phyloP scores from a whole-genome alignment of 352 stramenopile species.

The Globisporangium nunn region DNA sequence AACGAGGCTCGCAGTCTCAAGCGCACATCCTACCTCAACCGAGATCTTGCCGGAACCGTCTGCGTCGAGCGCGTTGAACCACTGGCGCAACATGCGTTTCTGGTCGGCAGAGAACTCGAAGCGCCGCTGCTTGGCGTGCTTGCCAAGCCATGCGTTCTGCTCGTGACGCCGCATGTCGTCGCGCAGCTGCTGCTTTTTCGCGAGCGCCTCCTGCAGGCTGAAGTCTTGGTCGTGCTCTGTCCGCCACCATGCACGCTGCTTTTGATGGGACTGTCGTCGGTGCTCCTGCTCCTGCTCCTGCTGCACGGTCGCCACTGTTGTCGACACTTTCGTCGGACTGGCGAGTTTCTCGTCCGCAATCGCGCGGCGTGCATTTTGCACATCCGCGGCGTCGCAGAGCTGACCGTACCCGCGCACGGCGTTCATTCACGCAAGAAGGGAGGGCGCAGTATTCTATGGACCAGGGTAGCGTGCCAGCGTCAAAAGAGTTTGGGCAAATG shows the following conservation, averaged over 20 bases:
- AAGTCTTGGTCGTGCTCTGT: slow-evolving; percentile 17
- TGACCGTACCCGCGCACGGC: slow-evolving; percentile 8
- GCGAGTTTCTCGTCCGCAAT: slow-evolving; percentile 7
- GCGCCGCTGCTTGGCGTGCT: slow-evolving; percentile 45
- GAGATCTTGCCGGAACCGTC: slow-evolving; percentile 69
- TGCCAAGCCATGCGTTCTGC: slow-evolving; percentile 63
- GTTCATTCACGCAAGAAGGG: slow-evolving; percentile 3
- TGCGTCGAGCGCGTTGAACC: slow-evolving; percentile 66
- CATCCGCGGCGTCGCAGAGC: slow-evolving; percentile 8
- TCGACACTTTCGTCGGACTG: background rate
- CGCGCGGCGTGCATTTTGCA: slow-evolving; percentile 8
- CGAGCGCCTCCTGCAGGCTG: slow-evolving; percentile 11
- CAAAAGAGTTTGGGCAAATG: too few relatives aligned
- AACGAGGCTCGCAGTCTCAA: background rate
- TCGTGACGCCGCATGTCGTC: slow-evolving; percentile 53
- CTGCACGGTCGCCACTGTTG: background rate
- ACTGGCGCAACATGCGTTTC: slow-evolving; percentile 70
- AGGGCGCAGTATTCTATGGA: background rate
- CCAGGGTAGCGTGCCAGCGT: too few relatives aligned
- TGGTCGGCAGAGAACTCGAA: slow-evolving; percentile 68
- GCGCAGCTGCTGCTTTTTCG: slow-evolving; percentile 24
- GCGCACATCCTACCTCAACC: slow-evolving; percentile 29
- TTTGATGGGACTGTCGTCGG: background rate
- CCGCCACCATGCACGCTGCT: slow-evolving; percentile 28
- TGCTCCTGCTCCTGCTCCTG: background rate